phyloP scores from a whole-genome alignment of 352 stramenopile genomes.

The Globisporangium heterothallicum region DNA sequence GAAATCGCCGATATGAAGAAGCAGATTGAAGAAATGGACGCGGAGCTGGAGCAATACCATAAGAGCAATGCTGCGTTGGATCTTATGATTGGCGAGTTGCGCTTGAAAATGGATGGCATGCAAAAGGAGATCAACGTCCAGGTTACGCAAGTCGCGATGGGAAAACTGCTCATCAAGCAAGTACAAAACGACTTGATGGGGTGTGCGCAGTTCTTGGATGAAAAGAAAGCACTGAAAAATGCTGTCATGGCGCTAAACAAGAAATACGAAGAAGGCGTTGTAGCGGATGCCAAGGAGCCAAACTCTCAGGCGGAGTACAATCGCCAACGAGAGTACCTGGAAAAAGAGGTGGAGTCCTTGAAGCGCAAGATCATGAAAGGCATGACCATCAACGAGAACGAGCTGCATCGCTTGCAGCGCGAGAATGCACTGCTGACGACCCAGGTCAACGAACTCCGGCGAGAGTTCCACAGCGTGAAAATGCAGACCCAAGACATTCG shows the following conservation, averaged over 20 bases:
- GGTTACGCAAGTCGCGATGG: constrained; percentile 53
- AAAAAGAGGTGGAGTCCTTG: constrained; percentile 87
- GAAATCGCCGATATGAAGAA: constrained; percentile 94
- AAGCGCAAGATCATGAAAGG: constrained; percentile 89
- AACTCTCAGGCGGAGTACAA: constrained; percentile 90
- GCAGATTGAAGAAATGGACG: constrained; percentile 95
- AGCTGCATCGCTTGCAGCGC: constrained; percentile 72
- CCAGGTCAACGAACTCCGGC: constrained; percentile 78
- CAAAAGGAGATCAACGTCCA: constrained; percentile 78
- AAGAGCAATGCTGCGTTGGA: constrained; percentile 93
- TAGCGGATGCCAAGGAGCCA: constrained; percentile 74
- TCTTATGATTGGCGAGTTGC: constrained; percentile 92
- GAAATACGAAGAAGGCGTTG: constrained; percentile 76
- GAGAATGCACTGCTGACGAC: constrained; percentile 79
- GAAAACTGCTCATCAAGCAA: constrained; percentile 65
- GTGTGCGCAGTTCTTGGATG: constrained; percentile 68
- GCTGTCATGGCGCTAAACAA: constrained; percentile 81
- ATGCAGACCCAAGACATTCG: constrained; percentile 66
- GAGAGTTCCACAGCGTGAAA: constrained; percentile 75
- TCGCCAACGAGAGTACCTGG: constrained; percentile 89
- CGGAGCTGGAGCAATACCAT: constrained; percentile 93
- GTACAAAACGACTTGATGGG: constrained; percentile 72
- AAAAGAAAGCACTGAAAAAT: constrained; percentile 75
- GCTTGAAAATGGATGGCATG: constrained; percentile 92
- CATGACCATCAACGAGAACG: constrained; percentile 78